phyloP scores from a whole-genome alignment of 768 basidiomycete genomes.

The Lactifluus echinatus region DNA sequence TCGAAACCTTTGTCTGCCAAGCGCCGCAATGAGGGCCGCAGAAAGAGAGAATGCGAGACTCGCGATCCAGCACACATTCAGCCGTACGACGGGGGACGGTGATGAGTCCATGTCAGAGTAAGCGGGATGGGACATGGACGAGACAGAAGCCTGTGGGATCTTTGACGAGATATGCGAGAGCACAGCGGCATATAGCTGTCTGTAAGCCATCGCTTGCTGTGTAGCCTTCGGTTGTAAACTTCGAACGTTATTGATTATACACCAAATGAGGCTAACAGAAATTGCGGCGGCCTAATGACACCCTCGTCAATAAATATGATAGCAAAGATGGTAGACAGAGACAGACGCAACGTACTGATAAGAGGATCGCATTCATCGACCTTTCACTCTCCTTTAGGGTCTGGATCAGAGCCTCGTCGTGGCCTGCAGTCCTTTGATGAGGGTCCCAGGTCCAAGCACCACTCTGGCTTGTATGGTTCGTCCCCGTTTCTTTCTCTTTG shows the following conservation, averaged over 20 bases:
- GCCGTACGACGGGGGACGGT: neutral
- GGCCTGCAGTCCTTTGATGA: no score
- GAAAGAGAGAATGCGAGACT: neutral
- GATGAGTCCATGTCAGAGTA: neutral
- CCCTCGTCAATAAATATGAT: neutral
- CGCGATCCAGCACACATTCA: neutral
- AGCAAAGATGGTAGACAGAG: no score
- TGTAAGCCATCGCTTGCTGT: neutral
- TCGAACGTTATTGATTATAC: neutral
- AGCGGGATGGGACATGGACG: neutral
- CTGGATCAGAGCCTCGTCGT: neutral
- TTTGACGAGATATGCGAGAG: neutral
- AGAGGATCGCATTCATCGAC: neutral
- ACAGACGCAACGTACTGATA: constrained; percentile 5
- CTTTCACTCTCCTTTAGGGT: neutral
- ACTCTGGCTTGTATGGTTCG: no score
- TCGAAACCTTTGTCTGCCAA: neutral
- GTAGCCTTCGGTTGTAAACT: neutral
- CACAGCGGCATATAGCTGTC: neutral
- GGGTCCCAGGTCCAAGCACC: no score
- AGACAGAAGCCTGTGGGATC: neutral
- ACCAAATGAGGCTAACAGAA: neutral
- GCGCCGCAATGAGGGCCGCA: neutral
- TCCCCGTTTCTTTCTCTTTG: no score
- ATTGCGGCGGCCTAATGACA: neutral